Base-by-base conservation (phyloP, 495 filamentous ascomycete species). In the Xylaria flabelliformis region DNA sequence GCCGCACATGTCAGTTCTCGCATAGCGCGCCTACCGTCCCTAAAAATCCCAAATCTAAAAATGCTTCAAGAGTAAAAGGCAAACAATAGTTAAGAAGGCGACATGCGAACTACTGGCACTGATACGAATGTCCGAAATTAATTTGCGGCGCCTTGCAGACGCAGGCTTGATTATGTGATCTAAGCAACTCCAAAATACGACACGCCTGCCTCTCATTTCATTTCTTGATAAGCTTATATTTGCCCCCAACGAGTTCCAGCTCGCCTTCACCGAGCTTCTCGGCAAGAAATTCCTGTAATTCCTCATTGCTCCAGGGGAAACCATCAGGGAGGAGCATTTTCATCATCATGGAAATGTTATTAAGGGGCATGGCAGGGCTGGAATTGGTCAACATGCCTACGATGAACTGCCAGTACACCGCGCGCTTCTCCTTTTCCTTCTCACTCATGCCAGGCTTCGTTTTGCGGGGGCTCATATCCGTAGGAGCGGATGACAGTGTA, bases 381-480 rank as follows among this genome's bases (percentile, higher is more conserved):
- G 91, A 88, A 79, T 98, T 98, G 71, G 93, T 98, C 82, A 99
- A 83, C 95, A 99, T 98, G 58, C 92, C 93, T 64, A 93, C 84
- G 71, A 99, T 93, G 78, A 96, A 98, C 78, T 93, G 90, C 90
- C 91, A 92, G 82, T 97, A 97, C 48, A 97, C 85, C 65, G 88
- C 87, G 62, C 91, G 91, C 77, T 94, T 95, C 83, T 97, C 93
- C 78, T 86, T 87, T 17, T 89, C 88, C 50, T 86, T 83, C 44
- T 82, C 81, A 39, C 77, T 79, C 32, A 83, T 73, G 12, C 74
- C 74, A 46, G 73, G 36, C 48, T 76, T 78, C 64, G 77, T 64
- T 62, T 76, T 79, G 26, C 78, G 78, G 15, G 74, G 75, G 56
- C 64, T 72, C 13, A 73, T 42, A 84, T 50, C 85, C 80, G 9